These are phyloP conservation scores for Rhodomyrtus psidioides DNA, from an alignment of 441 rosid species.

Conservation along the genomic window DNA sequence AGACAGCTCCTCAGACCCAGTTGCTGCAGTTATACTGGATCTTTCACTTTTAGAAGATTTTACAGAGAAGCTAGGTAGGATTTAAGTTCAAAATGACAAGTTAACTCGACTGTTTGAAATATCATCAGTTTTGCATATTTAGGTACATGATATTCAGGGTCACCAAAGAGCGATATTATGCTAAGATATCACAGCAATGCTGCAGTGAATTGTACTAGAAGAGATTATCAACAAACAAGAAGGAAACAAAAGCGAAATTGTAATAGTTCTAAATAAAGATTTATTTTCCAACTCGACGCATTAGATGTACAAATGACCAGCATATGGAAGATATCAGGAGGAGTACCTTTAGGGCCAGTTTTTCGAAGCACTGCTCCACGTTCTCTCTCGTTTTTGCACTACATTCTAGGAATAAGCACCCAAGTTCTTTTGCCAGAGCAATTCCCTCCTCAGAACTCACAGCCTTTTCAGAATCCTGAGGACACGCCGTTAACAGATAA, in stretches of 20 bases:
- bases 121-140: neutral
- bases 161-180: neutral
- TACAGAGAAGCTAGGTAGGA: neutral
- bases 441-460: conserved; percentile 61
- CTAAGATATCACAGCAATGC: neutral
- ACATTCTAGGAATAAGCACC: conserved; percentile 56
- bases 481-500: neutral
- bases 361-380: conserved; percentile 56
- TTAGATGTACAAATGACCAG: neutral
- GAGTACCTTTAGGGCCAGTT: conserved; percentile 54
- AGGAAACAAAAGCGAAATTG: neutral
- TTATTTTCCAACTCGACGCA: neutral
- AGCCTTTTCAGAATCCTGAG: conserved; percentile 57
- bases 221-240: neutral
- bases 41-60: neutral
- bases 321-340: neutral
- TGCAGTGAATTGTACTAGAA: neutral
- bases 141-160: neutral
- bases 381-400: conserved; percentile 63
- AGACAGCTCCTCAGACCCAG: neutral
- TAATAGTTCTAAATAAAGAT: neutral
- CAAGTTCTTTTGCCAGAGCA: conserved; percentile 48
- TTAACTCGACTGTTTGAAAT: neutral
- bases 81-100: neutral
- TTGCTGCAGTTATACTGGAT: neutral